These are phyloP conservation scores for Pneumocystis carinii DNA, from an alignment of 1,139 yeast genomes.

Conservation along the genomic window DNA sequence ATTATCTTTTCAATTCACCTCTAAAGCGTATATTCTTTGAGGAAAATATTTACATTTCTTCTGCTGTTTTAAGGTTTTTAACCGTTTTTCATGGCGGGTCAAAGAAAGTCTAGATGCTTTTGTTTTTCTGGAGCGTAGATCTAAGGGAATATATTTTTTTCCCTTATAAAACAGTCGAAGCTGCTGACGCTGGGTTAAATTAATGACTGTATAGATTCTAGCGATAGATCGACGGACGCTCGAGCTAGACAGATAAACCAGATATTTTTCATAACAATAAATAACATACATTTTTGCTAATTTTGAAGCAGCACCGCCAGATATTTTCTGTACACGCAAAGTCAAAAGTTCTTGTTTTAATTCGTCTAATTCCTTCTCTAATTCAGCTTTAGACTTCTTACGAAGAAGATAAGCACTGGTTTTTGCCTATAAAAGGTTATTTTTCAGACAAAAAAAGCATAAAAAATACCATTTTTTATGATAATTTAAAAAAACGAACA, in stretches of 20 bases:
- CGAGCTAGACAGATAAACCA: constrained; percentile 24
- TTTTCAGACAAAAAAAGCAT: neutral
- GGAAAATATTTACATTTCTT: constrained; percentile 94
- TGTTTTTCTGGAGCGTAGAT: constrained; percentile 98
- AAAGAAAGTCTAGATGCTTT: constrained; percentile 98
- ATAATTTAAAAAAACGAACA: neutral
- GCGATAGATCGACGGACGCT: constrained; percentile 98
- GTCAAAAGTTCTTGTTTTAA: constrained; percentile 93
- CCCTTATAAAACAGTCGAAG: constrained; percentile 88
- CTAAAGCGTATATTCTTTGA: constrained; percentile 95
- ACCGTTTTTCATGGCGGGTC: constrained; percentile 70
- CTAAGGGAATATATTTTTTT: constrained; percentile 96
- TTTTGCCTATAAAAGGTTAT: neutral
- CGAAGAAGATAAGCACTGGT: constrained; percentile 59
- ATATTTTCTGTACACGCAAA: constrained; percentile 91
- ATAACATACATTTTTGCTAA: constrained; percentile 47
- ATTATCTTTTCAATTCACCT: constrained; percentile 33
- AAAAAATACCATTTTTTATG: neutral
- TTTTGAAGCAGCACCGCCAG: constrained; percentile 57
- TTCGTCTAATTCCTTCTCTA: constrained; percentile 85
- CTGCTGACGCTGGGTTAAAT: constrained; percentile 90
- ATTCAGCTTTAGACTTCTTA: constrained; percentile 93
- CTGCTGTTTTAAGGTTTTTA: constrained; percentile 75
- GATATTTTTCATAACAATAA: neutral
- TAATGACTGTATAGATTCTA: constrained; percentile 91